Conservation (phyloP, 352 stramenopile species). For the Phytopythium helicoides region DNA sequence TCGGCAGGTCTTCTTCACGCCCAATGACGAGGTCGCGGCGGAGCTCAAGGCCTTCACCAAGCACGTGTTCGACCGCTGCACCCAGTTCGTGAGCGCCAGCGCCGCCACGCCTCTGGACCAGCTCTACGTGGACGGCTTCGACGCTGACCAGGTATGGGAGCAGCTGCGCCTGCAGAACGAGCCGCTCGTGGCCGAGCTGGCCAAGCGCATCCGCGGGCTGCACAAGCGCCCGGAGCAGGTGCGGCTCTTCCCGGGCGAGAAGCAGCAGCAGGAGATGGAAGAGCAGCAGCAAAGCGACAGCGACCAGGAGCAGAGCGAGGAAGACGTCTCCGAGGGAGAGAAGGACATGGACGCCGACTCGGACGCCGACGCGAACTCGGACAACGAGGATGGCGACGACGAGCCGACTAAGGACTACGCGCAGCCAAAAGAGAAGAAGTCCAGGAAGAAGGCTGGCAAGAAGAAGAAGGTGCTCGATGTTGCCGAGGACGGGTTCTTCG, state of each 20-base stretch:
- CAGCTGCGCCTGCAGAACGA: conserved; percentile 82
- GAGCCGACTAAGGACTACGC: conserved; percentile 13
- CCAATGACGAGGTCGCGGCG: conserved; percentile 55
- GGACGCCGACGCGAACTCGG: conserved; percentile 8
- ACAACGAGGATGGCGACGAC: conserved; percentile 3
- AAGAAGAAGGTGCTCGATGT: conserved; percentile 63
- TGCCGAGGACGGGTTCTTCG: conserved; percentile 78
- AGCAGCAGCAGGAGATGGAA: conserved; percentile 30
- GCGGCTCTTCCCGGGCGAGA: conserved; percentile 53
- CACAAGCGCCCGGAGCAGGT: conserved; percentile 57
- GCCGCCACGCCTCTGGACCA: conserved; percentile 55
- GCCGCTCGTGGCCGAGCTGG: conserved; percentile 63
- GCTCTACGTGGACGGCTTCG: conserved; percentile 81
- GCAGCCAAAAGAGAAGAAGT: conserved; percentile 28
- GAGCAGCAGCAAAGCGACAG: conserved; percentile 23
- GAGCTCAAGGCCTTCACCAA: conserved; percentile 78
- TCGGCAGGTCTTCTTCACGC: conserved; percentile 71
- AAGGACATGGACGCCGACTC: conserved; percentile 21
- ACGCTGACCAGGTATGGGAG: conserved; percentile 85
- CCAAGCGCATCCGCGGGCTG: conserved; percentile 69
- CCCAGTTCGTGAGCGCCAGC: conserved; percentile 52
- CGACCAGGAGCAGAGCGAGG: conserved; percentile 9
- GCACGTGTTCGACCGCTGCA: conserved; percentile 76
- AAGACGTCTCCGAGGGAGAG: conserved; percentile 13
- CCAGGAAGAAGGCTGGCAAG: conserved; percentile 28